Conservation (phyloP, 75 land plant genomes). For the Cupressus sempervirens region DNA sequence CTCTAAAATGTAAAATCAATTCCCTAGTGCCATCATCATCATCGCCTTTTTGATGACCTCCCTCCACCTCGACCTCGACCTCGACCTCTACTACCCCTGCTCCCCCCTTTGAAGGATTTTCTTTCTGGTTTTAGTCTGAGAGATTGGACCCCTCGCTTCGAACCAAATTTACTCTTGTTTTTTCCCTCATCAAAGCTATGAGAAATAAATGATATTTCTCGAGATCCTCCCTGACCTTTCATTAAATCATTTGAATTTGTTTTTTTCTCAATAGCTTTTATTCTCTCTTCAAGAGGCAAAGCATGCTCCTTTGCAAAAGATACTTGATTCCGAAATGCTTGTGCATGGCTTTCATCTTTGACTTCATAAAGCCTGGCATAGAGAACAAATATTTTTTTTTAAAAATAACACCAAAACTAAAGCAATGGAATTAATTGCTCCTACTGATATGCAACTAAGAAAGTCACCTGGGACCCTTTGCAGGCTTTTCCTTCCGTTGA, state of each 20-base stretch:
- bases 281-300: conserved; percentile 76
- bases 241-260: conserved; percentile 15
- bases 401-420: neutral
- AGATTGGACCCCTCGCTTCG: conserved; percentile 74
- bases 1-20: neutral
- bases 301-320: conserved; percentile 68
- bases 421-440: neutral
- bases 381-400: neutral
- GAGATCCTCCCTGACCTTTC: conserved; percentile 71
- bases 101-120: conserved; percentile 26
- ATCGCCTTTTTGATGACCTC: neutral
- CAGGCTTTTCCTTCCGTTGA: conserved; percentile 14
- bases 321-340: conserved; percentile 68
- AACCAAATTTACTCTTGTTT: conserved; percentile 27
- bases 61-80: conserved; percentile 18
- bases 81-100: conserved; percentile 25
- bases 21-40: neutral
- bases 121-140: conserved; percentile 53
- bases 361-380: conserved; percentile 56
- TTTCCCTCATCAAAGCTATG: conserved; percentile 39
- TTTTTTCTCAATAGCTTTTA: conserved; percentile 25
- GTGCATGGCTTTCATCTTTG: conserved; percentile 92
- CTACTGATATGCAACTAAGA: neutral
- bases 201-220: conserved; percentile 69
- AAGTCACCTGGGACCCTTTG: conserved; percentile 35